Evolutionary conservation across 2,329 filamentous ascomycete genomes (phyloP), one percentile per base, ranked within the genome.

Genomic region (Clonostachys rosea): DNA sequence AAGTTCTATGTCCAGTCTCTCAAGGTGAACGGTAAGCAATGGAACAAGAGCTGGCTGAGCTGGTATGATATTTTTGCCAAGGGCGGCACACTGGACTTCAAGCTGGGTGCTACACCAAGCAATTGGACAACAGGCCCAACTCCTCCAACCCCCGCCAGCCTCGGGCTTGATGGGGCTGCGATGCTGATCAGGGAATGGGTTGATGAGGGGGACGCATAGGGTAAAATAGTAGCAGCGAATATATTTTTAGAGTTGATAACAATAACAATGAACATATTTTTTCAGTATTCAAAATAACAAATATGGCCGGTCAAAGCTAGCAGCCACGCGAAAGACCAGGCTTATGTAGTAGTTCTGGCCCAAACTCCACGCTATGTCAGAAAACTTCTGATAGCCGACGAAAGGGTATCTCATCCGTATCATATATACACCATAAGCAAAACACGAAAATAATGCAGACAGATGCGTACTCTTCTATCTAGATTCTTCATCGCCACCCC

Each of bases 1-100:
- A 67, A 70, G 9, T 74, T 73, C 54, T 86, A 85, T 54, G 83
- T 89, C 5, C 85, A 89, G 66, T 78, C 75, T 20, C 66, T 89
- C 49, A 76, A 69, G 54, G 75, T 89, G 41, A 88, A 89, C 56
- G 84, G 84, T 0, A 47, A 75, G 58, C 34, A 49, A 1, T 89
- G 85, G 83, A 64, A 73, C 47, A 79, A 79, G 67, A 71, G 74
- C 39, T 89, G 85, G 85, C 62, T 89, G 12, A 72, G 71, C 17
- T 88, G 81, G 80, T 65, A 78, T 14, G 83, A 87, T 53, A 63
- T 89, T 20, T 88, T 89, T 60, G 77, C 73, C 3, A 58, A 77
- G 5, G 83, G 83, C 9, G 84, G 83, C 1, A 80, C 68, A 2
- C 60, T 88, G 53, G 79, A 87, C 39, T 86, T 86, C 58, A 74